These are phyloP conservation scores for Trichoderma citrinoviride DNA, from an alignment of 2,329 filamentous ascomycete genomes.

Conservation along the genomic window DNA sequence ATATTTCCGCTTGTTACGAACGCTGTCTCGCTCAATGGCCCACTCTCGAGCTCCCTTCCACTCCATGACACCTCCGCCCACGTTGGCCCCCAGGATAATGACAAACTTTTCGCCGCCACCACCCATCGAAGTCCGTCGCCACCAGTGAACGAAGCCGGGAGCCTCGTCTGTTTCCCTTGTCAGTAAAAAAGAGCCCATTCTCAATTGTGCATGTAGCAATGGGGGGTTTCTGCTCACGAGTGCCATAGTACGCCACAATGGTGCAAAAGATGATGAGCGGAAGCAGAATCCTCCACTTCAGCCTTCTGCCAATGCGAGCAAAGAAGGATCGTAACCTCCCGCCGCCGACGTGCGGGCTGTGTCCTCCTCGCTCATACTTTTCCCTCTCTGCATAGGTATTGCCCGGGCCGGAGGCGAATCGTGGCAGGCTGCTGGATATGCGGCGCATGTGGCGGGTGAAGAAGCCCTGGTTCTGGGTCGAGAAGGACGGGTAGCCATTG, in stretches of 20 bases:
- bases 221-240: slow-evolving; percentile 58
- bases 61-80: slow-evolving; percentile 97
- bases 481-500: slow-evolving; percentile 74
- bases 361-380: slow-evolving; percentile 60
- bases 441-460: slow-evolving; percentile 80
- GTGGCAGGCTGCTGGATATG: slow-evolving; percentile 75
- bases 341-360: slow-evolving; percentile 43
- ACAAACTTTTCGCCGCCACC: slow-evolving; percentile 90
- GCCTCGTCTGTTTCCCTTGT: slow-evolving; percentile 4
- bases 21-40: slow-evolving; percentile 95
- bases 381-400: slow-evolving; percentile 71
- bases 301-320: slow-evolving; percentile 59
- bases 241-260: slow-evolving; percentile 66
- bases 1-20: slow-evolving; percentile 92
- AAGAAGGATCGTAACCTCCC: slow-evolving; percentile 47
- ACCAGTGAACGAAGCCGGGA: slow-evolving; percentile 56
- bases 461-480: slow-evolving; percentile 77
- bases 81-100: slow-evolving; percentile 87
- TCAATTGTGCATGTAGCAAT: neutral
- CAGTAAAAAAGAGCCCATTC: neutral
- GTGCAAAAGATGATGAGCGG: slow-evolving; percentile 58
- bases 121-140: slow-evolving; percentile 68
- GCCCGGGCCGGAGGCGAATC: slow-evolving; percentile 56
- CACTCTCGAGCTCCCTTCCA: slow-evolving; percentile 97
- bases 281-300: slow-evolving; percentile 62